phyloP scores from a whole-genome alignment of 2,329 filamentous ascomycete genomes.

The Penicillium digitatum region DNA sequence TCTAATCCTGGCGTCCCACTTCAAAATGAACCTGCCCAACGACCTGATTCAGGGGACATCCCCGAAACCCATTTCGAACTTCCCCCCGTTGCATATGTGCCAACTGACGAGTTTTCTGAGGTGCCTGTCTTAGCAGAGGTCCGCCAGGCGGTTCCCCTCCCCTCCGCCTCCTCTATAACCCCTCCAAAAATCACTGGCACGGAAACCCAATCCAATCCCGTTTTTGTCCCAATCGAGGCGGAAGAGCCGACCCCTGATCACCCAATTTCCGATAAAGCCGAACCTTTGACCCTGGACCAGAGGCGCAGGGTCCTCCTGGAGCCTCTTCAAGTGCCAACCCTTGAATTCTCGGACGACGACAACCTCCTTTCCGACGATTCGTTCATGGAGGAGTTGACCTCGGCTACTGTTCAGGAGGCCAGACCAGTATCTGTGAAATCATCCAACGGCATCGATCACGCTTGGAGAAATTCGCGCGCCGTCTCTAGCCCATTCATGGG shows the following conservation, averaged over 20 bases:
- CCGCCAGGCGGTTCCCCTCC: constrained; percentile 18
- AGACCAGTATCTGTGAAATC: constrained; percentile 76
- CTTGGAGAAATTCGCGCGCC: constrained; percentile 38
- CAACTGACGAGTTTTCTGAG: constrained; percentile 15
- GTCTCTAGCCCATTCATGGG: constrained; percentile 40
- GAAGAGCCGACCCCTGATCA: constrained; percentile 25
- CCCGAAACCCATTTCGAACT: constrained; percentile 23
- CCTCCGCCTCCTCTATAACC: constrained; percentile 16
- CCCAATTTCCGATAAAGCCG: constrained; percentile 19
- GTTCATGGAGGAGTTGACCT: constrained; percentile 79
- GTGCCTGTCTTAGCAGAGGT: constrained; percentile 11
- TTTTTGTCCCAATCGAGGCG: constrained; percentile 19
- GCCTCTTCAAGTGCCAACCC: constrained; percentile 49
- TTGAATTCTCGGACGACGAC: constrained; percentile 43
- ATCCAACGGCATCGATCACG: constrained; percentile 47
- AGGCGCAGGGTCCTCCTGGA: constrained; percentile 43
- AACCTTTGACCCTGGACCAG: constrained; percentile 27
- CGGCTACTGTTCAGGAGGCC: constrained; percentile 78
- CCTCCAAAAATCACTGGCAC: constrained; percentile 15
- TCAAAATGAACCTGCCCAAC: constrained; percentile 22
- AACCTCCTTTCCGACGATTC: constrained; percentile 60
- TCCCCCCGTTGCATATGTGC: constrained; percentile 15
- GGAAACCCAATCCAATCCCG: constrained; percentile 19
- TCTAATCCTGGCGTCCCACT: constrained; percentile 29
- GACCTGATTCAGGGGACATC: constrained; percentile 20